These are phyloP conservation scores for Chloropicon primus DNA, from an alignment of 139 green algal species.

Conservation along the genomic window DNA sequence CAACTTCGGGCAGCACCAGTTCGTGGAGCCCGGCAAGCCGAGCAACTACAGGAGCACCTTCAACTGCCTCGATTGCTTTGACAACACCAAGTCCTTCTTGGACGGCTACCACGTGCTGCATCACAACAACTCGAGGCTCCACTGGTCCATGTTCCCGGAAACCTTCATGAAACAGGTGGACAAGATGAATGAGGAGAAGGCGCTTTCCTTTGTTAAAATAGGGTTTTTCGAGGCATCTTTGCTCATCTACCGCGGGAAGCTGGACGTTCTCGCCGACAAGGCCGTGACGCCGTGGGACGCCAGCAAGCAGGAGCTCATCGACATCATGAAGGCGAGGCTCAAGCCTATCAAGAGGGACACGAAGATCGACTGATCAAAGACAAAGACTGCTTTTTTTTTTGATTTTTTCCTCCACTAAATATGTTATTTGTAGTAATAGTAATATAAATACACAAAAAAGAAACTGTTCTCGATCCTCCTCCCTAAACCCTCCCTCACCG, in stretches of 20 bases:
- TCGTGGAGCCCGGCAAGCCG: constrained; percentile 47
- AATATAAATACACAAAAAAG: too few species aligned
- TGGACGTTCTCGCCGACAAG: background rate
- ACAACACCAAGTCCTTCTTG: constrained; percentile 75
- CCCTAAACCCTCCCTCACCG: too few species aligned
- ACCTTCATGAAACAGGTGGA: constrained; percentile 41
- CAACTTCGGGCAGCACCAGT: constrained; percentile 86
- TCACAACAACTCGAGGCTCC: constrained; percentile 64
- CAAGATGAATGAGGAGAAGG: constrained; percentile 40
- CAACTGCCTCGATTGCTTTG: constrained; percentile 53
- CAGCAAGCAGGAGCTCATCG: background rate
- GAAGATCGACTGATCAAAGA: too few species aligned
- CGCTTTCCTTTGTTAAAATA: constrained; percentile 6
- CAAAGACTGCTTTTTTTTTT: too few species aligned
- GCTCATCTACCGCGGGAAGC: background rate
- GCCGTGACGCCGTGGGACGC: background rate
- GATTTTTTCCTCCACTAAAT: too few species aligned
- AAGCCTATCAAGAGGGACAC: too few species aligned
- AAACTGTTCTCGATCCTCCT: too few species aligned
- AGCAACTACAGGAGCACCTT: constrained; percentile 44
- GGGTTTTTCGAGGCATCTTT: background rate
- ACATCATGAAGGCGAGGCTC: background rate
- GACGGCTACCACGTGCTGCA: constrained; percentile 85
- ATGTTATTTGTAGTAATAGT: too few species aligned
- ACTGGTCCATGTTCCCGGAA: constrained; percentile 64